Evolutionary conservation across 2,329 filamentous ascomycete species (phyloP), one percentile per base, ranked within the genome.

Genomic region (Exutisphaerella laricina): DNA sequence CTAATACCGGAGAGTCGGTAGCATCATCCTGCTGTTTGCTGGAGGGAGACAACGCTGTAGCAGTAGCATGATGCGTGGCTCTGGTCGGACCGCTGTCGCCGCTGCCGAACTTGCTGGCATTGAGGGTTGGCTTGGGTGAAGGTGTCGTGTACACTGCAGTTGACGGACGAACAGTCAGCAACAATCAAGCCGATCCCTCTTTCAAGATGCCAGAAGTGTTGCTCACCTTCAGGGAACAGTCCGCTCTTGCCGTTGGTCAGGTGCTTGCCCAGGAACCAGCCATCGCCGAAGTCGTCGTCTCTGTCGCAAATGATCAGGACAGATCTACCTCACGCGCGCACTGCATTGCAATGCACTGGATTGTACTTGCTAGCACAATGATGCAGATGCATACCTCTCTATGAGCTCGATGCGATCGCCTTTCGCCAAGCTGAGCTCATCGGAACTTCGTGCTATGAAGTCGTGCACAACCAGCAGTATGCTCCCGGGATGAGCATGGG

Each of bases 351-450:
- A 26, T 21, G 21, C 30, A 17, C 41, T n/a, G n/a, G n/a, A n/a
- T n/a, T n/a, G n/a, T n/a, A n/a, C n/a, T n/a, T n/a, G n/a, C n/a
- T n/a, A n/a, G n/a, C n/a, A n/a, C n/a, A n/a, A n/a, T n/a, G n/a
- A n/a, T n/a, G n/a, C n/a, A n/a, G 6, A 26, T 26, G 23, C 23
- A 26, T 45, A 54, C 51, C 85, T 78, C 68, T 92, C 86, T 51
- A 90, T 79, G 50, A 94, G 70, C 69, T 90, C 84, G 49, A 94
- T 83, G 51, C 84, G 80, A 59, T 92, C 85, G 56, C 85, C 89
- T 61, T 94, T 94, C 42, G 79, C 73, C 53, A 98, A 74, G 56
- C 80, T 94, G 60, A 98, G 75, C 73, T 98, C 92, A 68, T 98
- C 92, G 45, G 86, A 84, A 66, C 88, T 94, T 55, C 92, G 82